These are phyloP conservation scores for Ceratocystis ficicola DNA, from an alignment of 2,329 filamentous ascomycete species.

Conservation along the genomic window DNA sequence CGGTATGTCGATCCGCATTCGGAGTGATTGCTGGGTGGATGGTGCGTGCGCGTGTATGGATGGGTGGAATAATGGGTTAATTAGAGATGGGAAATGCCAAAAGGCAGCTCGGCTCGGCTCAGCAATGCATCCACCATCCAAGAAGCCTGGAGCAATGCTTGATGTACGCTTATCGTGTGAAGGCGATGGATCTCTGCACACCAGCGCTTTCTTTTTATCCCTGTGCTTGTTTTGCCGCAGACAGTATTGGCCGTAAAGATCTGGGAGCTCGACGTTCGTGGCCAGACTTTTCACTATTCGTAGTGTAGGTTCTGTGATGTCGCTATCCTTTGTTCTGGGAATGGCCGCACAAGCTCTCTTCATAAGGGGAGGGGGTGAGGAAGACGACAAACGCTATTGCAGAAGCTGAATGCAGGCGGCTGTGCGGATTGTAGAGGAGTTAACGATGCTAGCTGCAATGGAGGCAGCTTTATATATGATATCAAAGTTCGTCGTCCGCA, in stretches of 20 bases:
- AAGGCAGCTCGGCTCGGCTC: background rate
- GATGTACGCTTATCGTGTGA: background rate
- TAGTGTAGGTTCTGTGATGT: background rate
- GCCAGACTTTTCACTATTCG: background rate
- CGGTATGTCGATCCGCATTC: conserved; percentile 6
- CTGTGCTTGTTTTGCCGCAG: background rate
- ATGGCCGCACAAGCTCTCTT: background rate
- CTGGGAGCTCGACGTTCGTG: background rate
- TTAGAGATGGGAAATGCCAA: background rate
- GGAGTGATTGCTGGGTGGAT: background rate
- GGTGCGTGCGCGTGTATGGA: background rate
- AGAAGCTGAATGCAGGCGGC: background rate
- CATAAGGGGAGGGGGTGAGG: background rate
- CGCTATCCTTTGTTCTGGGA: background rate
- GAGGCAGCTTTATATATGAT: background rate
- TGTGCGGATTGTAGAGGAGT: background rate
- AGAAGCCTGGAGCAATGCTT: background rate
- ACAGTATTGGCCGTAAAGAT: background rate
- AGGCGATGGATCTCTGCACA: background rate
- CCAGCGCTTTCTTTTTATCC: background rate
- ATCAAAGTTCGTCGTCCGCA: background rate
- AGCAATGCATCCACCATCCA: background rate
- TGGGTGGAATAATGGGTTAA: too few species aligned
- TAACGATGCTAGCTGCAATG: background rate
- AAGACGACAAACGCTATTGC: background rate